Base-by-base conservation (phyloP, 768 basidiomycete species). In the Termitomyces sp. region DNA sequence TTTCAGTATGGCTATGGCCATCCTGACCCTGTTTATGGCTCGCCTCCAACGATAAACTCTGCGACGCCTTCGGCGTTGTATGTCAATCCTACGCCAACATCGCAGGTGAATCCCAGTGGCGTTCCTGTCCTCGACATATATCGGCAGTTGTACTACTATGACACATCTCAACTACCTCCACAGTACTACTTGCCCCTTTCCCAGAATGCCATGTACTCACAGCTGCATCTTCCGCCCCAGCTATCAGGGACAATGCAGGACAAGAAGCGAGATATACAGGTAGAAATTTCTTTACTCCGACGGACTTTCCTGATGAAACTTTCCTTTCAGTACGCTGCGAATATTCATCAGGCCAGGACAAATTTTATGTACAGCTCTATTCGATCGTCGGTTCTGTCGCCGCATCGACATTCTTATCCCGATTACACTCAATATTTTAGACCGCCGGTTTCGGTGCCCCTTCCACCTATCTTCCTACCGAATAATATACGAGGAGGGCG, bases 191-290 rank as follows among this genome's bases (percentile, higher is more conserved):
- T 84, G 65, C 76, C 83, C 30, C 65, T 80, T 14, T 78, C 76
- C 59, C 87, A 86, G 65, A 71, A 82, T 6, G 76, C 88, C 66
- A 73, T 88, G 58, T 88, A 85, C 69, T 79, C 83, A 57, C 74
- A 81, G 14, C 71, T 80, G 40, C 56, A 48, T 9, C 57, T 53
- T 39, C 53, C 34, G 3, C 49, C 79, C 24, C 83, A 83, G 55
- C 57, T 82, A 27, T 76, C 79, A 36, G 66, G 73, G 20, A 69
- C 75, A 27, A 59, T 79, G 22, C 63, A 69, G 24, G 82, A 86
- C 60, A 88, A 86, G 68, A 88, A 87, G 62, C 74, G 76, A 49
- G 81, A 81, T 48, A 59, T 79, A 51, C 84, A 85, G 78, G 87
- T 86, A 63, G 24, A 3, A 20, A 20, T 24, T 33, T 30, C 12